A percentile compares a stretch with the other conserved stretches of the same genome.
Evolutionary conservation across 306 rosid species (phyloP).

Genomic region (Neltuma alba): DNA sequence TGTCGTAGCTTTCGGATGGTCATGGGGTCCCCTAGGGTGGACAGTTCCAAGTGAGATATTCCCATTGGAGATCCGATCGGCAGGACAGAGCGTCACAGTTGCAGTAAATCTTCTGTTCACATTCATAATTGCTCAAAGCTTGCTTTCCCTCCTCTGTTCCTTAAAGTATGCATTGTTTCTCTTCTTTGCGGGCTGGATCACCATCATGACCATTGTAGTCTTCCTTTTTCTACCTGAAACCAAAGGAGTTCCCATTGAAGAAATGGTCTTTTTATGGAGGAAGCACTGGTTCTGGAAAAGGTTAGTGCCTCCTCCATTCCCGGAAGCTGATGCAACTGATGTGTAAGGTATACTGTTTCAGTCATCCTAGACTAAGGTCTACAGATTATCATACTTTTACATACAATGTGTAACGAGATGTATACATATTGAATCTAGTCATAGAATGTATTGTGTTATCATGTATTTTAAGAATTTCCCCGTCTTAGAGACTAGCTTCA

Average conservation of each 20-base stretch:
- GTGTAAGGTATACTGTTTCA: background rate
- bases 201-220: slow-evolving; percentile 49
- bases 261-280: slow-evolving; percentile 48
- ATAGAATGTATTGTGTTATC: background rate
- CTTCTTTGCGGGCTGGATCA: slow-evolving; percentile 48
- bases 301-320: slow-evolving; percentile 36
- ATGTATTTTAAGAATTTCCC: background rate
- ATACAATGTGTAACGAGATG: background rate
- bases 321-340: background rate
- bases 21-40: slow-evolving; percentile 61
- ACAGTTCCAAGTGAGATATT: slow-evolving; percentile 55
- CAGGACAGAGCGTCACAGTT: slow-evolving; percentile 56
- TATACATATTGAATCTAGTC: background rate
- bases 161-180: slow-evolving; percentile 48
- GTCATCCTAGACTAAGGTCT: background rate
- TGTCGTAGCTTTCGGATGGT: slow-evolving; percentile 70
- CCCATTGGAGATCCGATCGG: slow-evolving; percentile 52
- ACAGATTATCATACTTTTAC: background rate
- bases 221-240: slow-evolving; percentile 48
- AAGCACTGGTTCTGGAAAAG: slow-evolving; percentile 56
- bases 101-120: slow-evolving; percentile 52
- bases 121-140: slow-evolving; percentile 48
- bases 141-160: slow-evolving; percentile 48
- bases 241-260: slow-evolving; percentile 55
- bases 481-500: background rate